Base-by-base conservation (phyloP, 179 eudicot genomes). In the Pouteria campechiana region DNA sequence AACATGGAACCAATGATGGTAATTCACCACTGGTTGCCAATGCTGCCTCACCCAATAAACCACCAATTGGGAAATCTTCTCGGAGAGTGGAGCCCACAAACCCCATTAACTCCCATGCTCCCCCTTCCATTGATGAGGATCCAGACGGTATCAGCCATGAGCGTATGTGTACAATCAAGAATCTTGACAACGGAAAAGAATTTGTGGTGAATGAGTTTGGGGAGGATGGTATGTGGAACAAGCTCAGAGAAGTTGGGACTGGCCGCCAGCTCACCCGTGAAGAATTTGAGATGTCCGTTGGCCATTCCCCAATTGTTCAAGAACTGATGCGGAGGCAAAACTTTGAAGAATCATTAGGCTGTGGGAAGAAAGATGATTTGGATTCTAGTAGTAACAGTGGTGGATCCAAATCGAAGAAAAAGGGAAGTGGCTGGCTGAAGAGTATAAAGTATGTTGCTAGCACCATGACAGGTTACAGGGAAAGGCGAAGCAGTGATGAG, bases 271-370 rank as follows among this genome's bases (percentile, higher is more conserved):
- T 88, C 67, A 88, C 97, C 0, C 73, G 78, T 74, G 97, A 88
- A 60, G 97, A 88, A 57, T 84, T 83, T 44, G 80, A 88, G 67
- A 77, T 73, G 66, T 70, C 63, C 50, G 76, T 88, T 2, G 97
- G 97, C 37, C 85, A 82, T 46, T 88, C 97, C 0, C 97, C 97
- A 1, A 83, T 88, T 37, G 94, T 88, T 31, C 94, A 84, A 41
- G 97, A 88, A 55, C 41, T 88, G 30, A 80, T 88, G 97, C 77
- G 97, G 48, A 63, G 97, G 49, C 97, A 88, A 46, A 88, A 73
- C 58, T 78, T 73, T 19, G 88, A 84, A 63, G 80, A 60, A 48
- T n/a, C n/a, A n/a, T n/a, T n/a, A n/a, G n/a, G n/a, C n/a, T n/a
- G n/a, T n/a, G 73, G 65, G 19, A 46, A 29, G 42, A 48, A 41